A percentile compares a stretch with the other conserved stretches of the same genome.
Conservation (phyloP, 306 rosid species). For the Acmispon strigosus region DNA sequence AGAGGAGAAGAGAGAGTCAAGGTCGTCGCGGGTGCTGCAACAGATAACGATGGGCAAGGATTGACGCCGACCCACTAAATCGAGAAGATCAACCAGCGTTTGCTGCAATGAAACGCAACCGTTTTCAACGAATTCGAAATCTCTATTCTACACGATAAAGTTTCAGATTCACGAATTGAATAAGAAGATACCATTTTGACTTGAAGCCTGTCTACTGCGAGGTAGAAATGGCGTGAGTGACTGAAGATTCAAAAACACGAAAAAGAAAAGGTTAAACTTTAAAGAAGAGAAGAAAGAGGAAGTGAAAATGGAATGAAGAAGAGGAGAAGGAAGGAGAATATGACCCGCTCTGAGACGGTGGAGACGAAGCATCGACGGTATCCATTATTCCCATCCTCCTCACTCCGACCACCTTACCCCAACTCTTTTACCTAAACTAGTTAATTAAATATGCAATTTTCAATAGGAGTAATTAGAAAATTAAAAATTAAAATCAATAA, state of each 20-base stretch:
- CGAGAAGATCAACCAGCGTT: slow-evolving; percentile 66
- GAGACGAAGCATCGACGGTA: slow-evolving; percentile 13
- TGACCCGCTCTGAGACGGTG: slow-evolving; percentile 25
- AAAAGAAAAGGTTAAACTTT: not conserved
- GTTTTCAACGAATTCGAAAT: not conserved
- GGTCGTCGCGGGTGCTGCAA: slow-evolving; percentile 84
- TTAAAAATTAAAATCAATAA: no score
- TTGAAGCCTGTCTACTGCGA: slow-evolving; percentile 74
- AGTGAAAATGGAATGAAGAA: not conserved
- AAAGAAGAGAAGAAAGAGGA: no score
- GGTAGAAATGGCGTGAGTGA: slow-evolving; percentile 73
- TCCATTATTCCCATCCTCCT: slow-evolving; percentile 42
- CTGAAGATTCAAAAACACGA: slow-evolving; percentile 17
- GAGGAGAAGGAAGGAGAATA: not conserved
- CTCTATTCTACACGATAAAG: no score
- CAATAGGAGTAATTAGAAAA: no score
- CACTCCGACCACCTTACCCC: not conserved
- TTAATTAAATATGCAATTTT: no score
- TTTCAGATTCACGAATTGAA: not conserved
- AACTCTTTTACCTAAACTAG: no score
- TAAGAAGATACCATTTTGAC: slow-evolving; percentile 58
- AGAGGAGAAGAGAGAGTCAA: slow-evolving; percentile 70
- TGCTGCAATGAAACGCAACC: slow-evolving; percentile 31
- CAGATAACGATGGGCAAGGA: slow-evolving; percentile 64
- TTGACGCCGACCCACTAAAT: slow-evolving; percentile 63